phyloP scores from a whole-genome alignment of 305 asterid genomes.

The Fraxinus xanthoxyloides region DNA sequence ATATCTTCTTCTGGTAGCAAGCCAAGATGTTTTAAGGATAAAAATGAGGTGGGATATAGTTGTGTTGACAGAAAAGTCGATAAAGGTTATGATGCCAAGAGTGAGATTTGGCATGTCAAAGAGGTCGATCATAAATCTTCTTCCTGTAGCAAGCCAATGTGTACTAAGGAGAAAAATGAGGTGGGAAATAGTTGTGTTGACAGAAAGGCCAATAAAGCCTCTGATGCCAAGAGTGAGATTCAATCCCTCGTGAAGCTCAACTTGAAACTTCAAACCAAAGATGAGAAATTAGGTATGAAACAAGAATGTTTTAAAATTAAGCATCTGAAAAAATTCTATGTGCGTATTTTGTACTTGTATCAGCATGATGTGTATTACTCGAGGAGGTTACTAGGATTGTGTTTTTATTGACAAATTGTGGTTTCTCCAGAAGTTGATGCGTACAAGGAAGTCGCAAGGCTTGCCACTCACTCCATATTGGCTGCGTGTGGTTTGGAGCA shows the following conservation, averaged over 20 bases:
- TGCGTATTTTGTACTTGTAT: background rate
- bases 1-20: slow-evolving; percentile 32
- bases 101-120: slow-evolving; percentile 42
- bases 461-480: slow-evolving; percentile 58
- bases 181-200: slow-evolving; percentile 27
- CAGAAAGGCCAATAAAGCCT: slow-evolving; percentile 25
- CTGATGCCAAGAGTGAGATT: slow-evolving; percentile 65
- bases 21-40: slow-evolving; percentile 26
- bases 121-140: slow-evolving; percentile 25
- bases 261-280: slow-evolving; percentile 50
- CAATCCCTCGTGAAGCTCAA: slow-evolving; percentile 76
- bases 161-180: slow-evolving; percentile 31
- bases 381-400: background rate
- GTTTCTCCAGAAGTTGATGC: slow-evolving; percentile 41
- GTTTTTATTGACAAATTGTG: background rate
- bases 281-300: slow-evolving; percentile 51
- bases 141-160: slow-evolving; percentile 29
- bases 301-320: background rate
- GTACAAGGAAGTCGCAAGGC: slow-evolving; percentile 62
- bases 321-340: background rate
- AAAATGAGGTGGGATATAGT: slow-evolving; percentile 29
- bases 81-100: slow-evolving; percentile 47
- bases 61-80: slow-evolving; percentile 25
- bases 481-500: slow-evolving; percentile 63
- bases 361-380: background rate